phyloP scores from a whole-genome alignment of 192 early-diverging fungal species.

The Podochytrium sp. region DNA sequence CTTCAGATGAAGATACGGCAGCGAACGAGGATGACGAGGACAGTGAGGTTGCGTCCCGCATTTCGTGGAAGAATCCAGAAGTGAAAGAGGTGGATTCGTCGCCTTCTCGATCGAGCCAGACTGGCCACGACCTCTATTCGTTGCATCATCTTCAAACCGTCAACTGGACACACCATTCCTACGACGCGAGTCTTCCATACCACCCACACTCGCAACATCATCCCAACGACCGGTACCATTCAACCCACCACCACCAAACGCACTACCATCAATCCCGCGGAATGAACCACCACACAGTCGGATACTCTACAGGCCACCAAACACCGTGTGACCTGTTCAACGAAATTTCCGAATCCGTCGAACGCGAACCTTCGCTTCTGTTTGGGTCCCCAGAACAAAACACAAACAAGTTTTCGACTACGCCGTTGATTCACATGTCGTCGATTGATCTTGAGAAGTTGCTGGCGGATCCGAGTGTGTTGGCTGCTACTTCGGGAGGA shows the following conservation, averaged over 20 bases:
- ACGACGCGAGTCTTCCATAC: background rate
- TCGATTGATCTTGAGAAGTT: conserved; percentile 4
- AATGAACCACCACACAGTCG: background rate
- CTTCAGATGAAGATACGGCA: background rate
- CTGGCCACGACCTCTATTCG: too few species aligned
- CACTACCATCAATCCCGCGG: background rate
- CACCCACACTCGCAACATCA: background rate
- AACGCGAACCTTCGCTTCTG: background rate
- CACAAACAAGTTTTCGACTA: background rate
- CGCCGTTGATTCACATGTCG: conserved; percentile 12
- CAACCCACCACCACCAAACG: background rate
- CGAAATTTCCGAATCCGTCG: background rate
- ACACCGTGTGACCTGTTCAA: conserved; percentile 7
- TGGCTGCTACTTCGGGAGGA: background rate
- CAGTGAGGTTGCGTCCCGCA: background rate
- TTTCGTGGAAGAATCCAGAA: background rate
- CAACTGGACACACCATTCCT: too few species aligned
- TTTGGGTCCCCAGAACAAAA: conserved; percentile 17
- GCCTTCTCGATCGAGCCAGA: too few species aligned
- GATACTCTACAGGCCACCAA: background rate
- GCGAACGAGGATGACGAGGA: background rate
- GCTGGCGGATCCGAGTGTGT: conserved; percentile 20
- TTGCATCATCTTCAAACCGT: too few species aligned
- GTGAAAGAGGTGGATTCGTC: too few species aligned
- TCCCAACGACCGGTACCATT: background rate